Percentiles rank a stretch among this genome's conserved stretches.
Evolutionary conservation across 257 asterid species (phyloP).

Genomic region (Paraleonurus japonicus): DNA sequence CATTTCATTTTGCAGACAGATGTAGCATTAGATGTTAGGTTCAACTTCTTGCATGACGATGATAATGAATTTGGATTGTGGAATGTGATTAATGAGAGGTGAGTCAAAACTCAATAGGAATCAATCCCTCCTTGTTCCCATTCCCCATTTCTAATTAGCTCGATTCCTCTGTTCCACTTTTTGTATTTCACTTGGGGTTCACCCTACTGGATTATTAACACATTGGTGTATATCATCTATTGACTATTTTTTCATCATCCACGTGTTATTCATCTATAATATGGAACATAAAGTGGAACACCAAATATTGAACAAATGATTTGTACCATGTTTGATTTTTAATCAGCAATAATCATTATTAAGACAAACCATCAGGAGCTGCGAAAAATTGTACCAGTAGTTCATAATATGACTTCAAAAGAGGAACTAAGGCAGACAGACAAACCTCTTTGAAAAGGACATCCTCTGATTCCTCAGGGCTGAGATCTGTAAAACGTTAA

Average conservation of each 20-base stretch:
- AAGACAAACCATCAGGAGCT: constrained; percentile 1
- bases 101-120: no score
- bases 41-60: neutral
- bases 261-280: no score
- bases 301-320: no score
- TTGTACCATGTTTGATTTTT: neutral
- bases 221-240: no score
- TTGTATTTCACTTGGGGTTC: no score
- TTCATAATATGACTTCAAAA: constrained; percentile 17
- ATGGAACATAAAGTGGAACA: no score
- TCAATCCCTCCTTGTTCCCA: no score
- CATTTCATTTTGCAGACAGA: neutral
- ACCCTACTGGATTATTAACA: no score
- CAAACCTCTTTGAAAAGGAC: constrained; percentile 95
- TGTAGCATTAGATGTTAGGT: neutral
- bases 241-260: no score
- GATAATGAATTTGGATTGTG: neutral
- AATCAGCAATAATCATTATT: neutral
- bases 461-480: constrained; percentile 97
- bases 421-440: constrained; percentile 19
- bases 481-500: constrained; percentile 59
- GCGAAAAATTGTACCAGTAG: neutral
- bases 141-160: neutral
- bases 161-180: no score
- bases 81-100: neutral